Base-by-base conservation (phyloP, 306 rosid species). In the Citrullus colocynthis region DNA sequence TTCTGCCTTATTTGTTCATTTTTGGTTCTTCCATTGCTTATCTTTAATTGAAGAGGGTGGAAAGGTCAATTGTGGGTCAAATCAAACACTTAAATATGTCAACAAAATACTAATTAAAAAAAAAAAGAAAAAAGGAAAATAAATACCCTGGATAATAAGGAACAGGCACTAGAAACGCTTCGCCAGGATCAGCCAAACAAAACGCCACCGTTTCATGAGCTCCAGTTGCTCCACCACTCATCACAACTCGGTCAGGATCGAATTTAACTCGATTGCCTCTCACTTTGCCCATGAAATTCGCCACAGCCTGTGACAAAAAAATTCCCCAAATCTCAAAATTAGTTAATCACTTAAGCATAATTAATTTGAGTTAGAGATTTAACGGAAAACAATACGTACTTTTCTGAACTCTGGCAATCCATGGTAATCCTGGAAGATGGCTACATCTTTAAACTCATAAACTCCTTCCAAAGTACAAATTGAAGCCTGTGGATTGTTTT, bases 181-280 rank as follows among this genome's bases (percentile, higher is more conserved):
- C 96, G 0, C 90, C 91, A 6, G 91, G 97, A 60, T 93, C 89
- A 20, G 98, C 98, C 85, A 93, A 81, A 86, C 98, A 91, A 28
- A 93, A 93, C 49, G 85, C 89, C 6, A 87, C 73, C 79, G 75
- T 93, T 83, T 93, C 97, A 52, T 88, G 96, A 67, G 96, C 98
- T 49, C 98, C 97, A 0, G 98, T 93, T 51, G 97, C 97, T 73
- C 98, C 98, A 6, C 98, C 93, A 24, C 97, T 89, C 98, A 93
- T 91, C 24, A 93, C 96, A 77, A 93, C 85, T 60, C 96, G 91
- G 32, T 89, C 91, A 2, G 97, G 90, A 39, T 89, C 88, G 48
- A 89, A 93, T 5, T 32, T 80, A 1, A 89, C 98, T 76, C 88
- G 82, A 59, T 89, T 83, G 48, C 93, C 92, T 86, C 98, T 93